These are phyloP conservation scores for Colletotrichum viniferum DNA, from an alignment of 2,329 filamentous ascomycete species.

Conservation along the genomic window DNA sequence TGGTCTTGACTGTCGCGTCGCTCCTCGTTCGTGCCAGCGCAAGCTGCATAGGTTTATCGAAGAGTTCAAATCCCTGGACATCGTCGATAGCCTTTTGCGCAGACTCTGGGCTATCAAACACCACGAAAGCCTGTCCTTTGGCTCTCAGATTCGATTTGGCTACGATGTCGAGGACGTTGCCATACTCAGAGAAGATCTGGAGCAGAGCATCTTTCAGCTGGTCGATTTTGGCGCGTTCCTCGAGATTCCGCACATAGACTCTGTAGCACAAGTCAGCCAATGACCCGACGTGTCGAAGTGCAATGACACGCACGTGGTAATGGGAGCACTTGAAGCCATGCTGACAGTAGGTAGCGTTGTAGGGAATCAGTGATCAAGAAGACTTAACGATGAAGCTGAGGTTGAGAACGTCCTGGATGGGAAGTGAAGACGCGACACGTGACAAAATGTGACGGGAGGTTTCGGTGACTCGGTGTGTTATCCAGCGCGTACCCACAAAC, in stretches of 20 bases:
- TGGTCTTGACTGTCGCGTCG: constrained; percentile 81
- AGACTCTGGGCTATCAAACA: constrained; percentile 83
- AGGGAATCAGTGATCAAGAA: neutral
- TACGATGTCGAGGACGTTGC: constrained; percentile 81
- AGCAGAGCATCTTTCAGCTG: constrained; percentile 74
- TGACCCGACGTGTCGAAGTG: constrained; percentile 63
- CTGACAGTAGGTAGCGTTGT: neutral
- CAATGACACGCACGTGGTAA: constrained; percentile 78
- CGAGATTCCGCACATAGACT: constrained; percentile 81
- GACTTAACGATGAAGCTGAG: neutral
- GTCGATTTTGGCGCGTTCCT: constrained; percentile 88
- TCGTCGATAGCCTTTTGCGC: constrained; percentile 84
- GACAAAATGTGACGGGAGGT: neutral
- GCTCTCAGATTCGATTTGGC: constrained; percentile 90
- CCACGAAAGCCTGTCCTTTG: constrained; percentile 94
- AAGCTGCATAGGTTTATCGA: constrained; percentile 87
- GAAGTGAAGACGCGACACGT: neutral
- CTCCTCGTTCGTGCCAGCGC: constrained; percentile 83
- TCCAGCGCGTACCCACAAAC: neutral
- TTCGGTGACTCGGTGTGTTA: neutral
- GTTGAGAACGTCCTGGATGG: neutral
- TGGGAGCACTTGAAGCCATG: constrained; percentile 50
- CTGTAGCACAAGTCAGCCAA: constrained; percentile 48
- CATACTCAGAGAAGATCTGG: constrained; percentile 88
- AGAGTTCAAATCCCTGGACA: constrained; percentile 89